Conservation (phyloP, 2,329 filamentous ascomycete genomes). For the Corynespora cassiicola region DNA sequence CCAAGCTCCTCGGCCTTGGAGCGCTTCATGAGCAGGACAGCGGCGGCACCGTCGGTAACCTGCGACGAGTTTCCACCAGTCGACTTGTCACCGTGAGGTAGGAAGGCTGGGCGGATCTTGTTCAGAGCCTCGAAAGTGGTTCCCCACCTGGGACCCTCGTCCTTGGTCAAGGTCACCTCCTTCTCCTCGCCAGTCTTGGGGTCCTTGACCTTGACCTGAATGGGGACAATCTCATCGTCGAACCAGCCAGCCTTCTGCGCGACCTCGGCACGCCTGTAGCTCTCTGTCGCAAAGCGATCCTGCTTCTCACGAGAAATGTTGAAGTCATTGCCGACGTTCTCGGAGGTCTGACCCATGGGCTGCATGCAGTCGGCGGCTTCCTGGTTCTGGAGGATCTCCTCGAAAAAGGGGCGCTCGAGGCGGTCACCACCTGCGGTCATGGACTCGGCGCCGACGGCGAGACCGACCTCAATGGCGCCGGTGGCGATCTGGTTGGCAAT, state of each 20-base stretch:
- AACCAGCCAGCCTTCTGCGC: constrained; percentile 93
- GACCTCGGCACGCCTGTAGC: constrained; percentile 83
- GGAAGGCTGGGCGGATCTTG: constrained; percentile 91
- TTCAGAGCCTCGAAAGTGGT: constrained; percentile 82
- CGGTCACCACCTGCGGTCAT: constrained; percentile 80
- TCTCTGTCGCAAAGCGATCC: constrained; percentile 86
- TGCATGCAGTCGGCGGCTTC: constrained; percentile 86
- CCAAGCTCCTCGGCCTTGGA: constrained; percentile 84
- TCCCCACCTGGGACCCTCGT: constrained; percentile 90
- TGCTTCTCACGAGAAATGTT: constrained; percentile 79
- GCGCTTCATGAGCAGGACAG: constrained; percentile 91
- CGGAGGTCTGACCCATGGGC: constrained; percentile 97
- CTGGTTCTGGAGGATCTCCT: constrained; percentile 74
- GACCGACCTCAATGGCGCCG: constrained; percentile 84
- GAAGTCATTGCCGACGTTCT: constrained; percentile 94
- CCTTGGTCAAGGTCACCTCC: constrained; percentile 78
- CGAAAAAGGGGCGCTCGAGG: constrained; percentile 76
- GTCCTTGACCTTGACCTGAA: constrained; percentile 81
- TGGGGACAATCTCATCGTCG: constrained; percentile 92
- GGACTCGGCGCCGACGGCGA: constrained; percentile 86
- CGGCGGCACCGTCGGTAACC: constrained; percentile 91
- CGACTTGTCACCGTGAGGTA: constrained; percentile 83
- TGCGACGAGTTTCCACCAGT: constrained; percentile 95
- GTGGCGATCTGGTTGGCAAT: constrained; percentile 85
- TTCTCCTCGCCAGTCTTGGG: constrained; percentile 80